Evolutionary conservation across 2,329 filamentous ascomycete genomes (phyloP).

Genomic region (Trichoderma lentiforme): DNA sequence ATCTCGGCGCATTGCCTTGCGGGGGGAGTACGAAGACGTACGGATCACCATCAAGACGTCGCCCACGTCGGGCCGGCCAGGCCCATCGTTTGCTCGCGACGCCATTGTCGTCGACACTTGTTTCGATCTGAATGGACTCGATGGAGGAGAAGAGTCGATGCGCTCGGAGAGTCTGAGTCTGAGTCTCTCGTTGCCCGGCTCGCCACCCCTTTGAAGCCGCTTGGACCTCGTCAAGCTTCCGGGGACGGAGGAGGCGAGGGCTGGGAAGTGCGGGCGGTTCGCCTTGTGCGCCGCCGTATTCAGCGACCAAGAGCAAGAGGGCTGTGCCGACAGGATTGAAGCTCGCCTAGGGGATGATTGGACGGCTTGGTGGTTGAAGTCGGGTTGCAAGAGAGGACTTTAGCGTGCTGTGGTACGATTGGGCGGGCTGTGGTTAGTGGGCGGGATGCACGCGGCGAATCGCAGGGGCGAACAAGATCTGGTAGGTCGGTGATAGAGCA

Average conservation of each 20-base stretch:
- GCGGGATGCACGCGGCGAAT: constrained; percentile 12
- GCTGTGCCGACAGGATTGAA: background rate
- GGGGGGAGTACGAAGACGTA: constrained; percentile 42
- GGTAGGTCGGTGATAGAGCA: background rate
- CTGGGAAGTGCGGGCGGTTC: background rate
- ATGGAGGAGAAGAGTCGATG: background rate
- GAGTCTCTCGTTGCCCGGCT: background rate
- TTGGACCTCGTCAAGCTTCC: background rate
- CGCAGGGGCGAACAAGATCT: constrained; percentile 8
- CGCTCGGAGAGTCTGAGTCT: background rate
- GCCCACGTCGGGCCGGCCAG: constrained; percentile 56
- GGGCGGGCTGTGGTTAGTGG: constrained; percentile 21
- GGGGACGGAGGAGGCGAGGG: background rate
- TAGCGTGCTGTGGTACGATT: constrained; percentile 35
- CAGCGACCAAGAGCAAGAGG: background rate
- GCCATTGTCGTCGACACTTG: constrained; percentile 30
- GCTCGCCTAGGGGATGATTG: constrained; percentile 21
- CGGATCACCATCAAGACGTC: constrained; percentile 69
- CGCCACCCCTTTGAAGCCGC: constrained; percentile 9
- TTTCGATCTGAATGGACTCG: background rate
- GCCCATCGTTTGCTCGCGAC: constrained; percentile 38
- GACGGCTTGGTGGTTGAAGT: constrained; percentile 25
- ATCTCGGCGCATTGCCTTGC: background rate
- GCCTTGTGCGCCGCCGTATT: constrained; percentile 9
- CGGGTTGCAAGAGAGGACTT: constrained; percentile 22